These are phyloP conservation scores for Tritrichomonas foetus DNA, from an alignment of 208 protist genomes.

Conservation along the genomic window DNA sequence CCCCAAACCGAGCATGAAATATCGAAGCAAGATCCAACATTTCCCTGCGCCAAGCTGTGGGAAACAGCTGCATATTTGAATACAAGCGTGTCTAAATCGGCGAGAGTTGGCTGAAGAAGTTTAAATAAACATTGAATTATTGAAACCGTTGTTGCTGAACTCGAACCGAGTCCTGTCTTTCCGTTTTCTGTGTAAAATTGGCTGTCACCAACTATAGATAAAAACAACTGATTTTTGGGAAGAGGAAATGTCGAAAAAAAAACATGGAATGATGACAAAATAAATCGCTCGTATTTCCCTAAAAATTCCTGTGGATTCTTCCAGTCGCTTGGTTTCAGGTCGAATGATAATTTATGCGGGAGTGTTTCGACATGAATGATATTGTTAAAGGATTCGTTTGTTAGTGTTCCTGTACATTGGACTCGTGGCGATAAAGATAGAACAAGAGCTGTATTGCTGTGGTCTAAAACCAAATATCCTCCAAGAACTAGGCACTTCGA, in stretches of 20 bases:
- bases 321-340: background rate
- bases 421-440: background rate
- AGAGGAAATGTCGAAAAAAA: background rate
- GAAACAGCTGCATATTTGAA: background rate
- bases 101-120: background rate
- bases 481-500: conserved; percentile 29
- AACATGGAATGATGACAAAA: background rate
- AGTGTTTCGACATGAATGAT: background rate
- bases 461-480: background rate
- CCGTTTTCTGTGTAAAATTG: conserved; percentile 13
- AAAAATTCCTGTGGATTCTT: background rate
- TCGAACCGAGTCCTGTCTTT: background rate
- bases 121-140: background rate
- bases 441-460: background rate
- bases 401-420: background rate
- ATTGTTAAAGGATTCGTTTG: background rate
- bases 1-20: background rate
- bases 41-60: background rate
- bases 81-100: background rate
- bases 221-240: too few relatives aligned
- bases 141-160: conserved; percentile 14
- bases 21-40: background rate
- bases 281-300: background rate
- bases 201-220: background rate
- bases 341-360: background rate